Base-by-base conservation (phyloP, 2,329 filamentous ascomycete genomes). In the Xylariaceae sp. region DNA sequence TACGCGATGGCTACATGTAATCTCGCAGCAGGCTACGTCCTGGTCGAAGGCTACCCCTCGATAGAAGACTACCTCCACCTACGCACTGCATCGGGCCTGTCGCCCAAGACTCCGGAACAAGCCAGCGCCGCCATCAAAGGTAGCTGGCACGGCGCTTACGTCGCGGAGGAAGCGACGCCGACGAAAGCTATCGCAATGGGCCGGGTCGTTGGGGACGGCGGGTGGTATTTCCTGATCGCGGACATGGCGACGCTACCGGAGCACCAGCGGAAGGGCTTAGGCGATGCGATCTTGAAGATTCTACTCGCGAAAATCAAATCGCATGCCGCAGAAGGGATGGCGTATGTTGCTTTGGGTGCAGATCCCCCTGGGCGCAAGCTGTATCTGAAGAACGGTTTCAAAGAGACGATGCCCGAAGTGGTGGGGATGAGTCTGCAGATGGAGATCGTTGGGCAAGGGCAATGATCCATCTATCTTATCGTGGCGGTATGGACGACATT, bases 211-310 rank as follows among this genome's bases (percentile, higher is more conserved):
- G 78, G 79, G 11, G 81, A 83, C 58, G 80, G 80, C 6, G 77
- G 76, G 5, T 79, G 80, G 71, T 82, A 82, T 61, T 80, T 82
- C 49, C 69, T 77, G 39, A 73, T 83, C 46, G 76, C 76, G 17
- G 80, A 83, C 62, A 78, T 84, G 68, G 78, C 76, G 2, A 76
- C 81, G n/a, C 70, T 79, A 41, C 77, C 79, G 5, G 73, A 70
- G 6, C 79, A 83, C 56, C 80, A 80, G 58, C 74, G 76, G 9
- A 74, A 73, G 47, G 80, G 81, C 0, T 65, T 83, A 1, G 81
- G 77, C 7, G 76, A 78, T 47, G 69, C 71, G 19, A 72, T 83
- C 31, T 65, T 82, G 67, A 74, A 76, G 62, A 65, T 68, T 17
- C 67, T 82, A 36, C 60, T 82, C 31, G 69, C 65, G 16, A 73